These are phyloP conservation scores for Colletotrichum sp. DNA, from an alignment of 2,329 filamentous ascomycete species.

Conservation along the genomic window DNA sequence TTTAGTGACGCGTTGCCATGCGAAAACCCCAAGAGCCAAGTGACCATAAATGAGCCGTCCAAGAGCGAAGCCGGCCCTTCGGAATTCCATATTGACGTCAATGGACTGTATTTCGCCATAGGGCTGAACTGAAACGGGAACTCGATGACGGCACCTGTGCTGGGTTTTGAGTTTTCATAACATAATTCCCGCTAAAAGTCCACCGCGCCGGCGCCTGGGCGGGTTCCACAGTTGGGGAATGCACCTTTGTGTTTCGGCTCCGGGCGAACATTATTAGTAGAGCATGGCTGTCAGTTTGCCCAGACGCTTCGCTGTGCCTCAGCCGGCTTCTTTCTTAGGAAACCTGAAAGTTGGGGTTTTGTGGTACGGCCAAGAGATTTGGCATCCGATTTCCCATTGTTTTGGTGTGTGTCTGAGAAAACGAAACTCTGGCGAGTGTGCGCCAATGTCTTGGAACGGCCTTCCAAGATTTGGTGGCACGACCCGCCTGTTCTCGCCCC, in stretches of 20 bases:
- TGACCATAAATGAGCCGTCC: neutral
- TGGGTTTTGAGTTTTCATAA: conserved; percentile 17
- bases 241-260: neutral
- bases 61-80: neutral
- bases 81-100: conserved; percentile 12
- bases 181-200: conserved; percentile 13
- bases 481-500: neutral
- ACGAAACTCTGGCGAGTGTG: neutral
- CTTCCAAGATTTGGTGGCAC: neutral
- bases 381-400: neutral
- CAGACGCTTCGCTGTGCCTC: neutral
- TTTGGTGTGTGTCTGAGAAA: neutral
- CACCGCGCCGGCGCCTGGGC: conserved; percentile 5
- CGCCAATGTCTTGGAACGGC: neutral
- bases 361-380: neutral
- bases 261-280: neutral
- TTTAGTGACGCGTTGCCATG: conserved; percentile 2
- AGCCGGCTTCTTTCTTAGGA: neutral
- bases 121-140: neutral
- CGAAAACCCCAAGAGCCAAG: neutral
- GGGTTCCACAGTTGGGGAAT: neutral
- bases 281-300: neutral
- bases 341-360: neutral
- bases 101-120: neutral
- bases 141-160: conserved; percentile 8